phyloP scores from a whole-genome alignment of 176 grass and related monocot species.

The Rhipidocladum racemiflorum region DNA sequence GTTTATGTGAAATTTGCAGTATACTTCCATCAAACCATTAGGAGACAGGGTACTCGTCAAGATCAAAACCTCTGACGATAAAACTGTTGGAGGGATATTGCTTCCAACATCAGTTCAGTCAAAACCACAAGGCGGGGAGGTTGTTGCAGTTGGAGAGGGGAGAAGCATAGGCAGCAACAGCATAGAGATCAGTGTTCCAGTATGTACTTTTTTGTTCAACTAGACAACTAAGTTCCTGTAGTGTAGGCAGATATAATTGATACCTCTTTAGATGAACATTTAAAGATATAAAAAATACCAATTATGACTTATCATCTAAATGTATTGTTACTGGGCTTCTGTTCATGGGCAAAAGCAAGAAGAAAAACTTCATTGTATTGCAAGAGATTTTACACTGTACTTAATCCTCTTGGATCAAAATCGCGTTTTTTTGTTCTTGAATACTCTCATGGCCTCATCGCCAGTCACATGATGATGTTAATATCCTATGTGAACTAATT shows the following conservation, averaged over 20 bases:
- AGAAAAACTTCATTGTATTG: background rate
- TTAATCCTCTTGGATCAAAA: background rate
- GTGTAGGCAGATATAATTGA: background rate
- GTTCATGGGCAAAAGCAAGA: background rate
- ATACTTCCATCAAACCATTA: conserved; percentile 74
- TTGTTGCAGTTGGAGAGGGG: conserved; percentile 71
- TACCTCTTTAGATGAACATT: background rate
- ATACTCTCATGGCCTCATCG: background rate
- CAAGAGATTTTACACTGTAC: background rate
- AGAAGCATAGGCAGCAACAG: conserved; percentile 53
- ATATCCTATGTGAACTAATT: background rate
- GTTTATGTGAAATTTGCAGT: conserved; percentile 49
- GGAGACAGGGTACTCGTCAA: conserved; percentile 78
- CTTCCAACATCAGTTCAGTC: conserved; percentile 71
- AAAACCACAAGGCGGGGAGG: conserved; percentile 69
- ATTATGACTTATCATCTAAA: background rate
- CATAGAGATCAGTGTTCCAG: conserved; percentile 66
- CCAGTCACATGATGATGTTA: background rate
- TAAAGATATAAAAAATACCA: background rate
- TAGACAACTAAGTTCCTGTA: conserved; percentile 5
- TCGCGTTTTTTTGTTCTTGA: background rate
- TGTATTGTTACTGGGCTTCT: background rate
- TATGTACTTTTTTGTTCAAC: conserved; percentile 30
- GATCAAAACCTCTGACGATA: conserved; percentile 65
- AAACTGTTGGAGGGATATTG: conserved; percentile 76